These are phyloP conservation scores for Chalara sp. DNA, from an alignment of 2,329 filamentous ascomycete species.

Conservation along the genomic window DNA sequence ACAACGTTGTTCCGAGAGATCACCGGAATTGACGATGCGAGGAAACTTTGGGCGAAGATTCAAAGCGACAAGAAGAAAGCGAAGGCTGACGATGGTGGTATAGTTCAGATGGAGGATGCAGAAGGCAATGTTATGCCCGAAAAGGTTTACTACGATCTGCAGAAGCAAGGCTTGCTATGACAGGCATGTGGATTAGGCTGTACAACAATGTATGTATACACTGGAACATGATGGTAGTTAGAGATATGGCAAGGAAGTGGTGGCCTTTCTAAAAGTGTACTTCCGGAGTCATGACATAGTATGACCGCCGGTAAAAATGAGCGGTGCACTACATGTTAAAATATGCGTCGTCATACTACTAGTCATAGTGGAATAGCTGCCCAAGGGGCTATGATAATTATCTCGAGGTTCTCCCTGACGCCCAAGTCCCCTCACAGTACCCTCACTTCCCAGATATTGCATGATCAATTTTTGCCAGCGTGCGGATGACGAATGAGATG, in stretches of 20 bases:
- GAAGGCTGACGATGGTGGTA: constrained; percentile 68
- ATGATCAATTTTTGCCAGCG: too few species aligned
- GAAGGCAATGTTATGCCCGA: constrained; percentile 99
- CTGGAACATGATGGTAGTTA: not conserved
- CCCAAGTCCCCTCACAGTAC: too few species aligned
- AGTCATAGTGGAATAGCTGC: too few species aligned
- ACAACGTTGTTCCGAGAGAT: constrained; percentile 91
- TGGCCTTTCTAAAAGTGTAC: too few species aligned
- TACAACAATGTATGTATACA: constrained; percentile 8
- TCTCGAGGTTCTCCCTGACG: too few species aligned
- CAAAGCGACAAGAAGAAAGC: constrained; percentile 76
- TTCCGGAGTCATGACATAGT: too few species aligned
- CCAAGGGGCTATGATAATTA: too few species aligned
- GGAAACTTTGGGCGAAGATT: constrained; percentile 88
- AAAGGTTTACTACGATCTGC: constrained; percentile 93
- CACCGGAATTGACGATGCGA: constrained; percentile 81
- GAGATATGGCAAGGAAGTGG: not conserved
- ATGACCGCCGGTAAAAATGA: not conserved
- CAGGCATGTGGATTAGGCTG: not conserved
- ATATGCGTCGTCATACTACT: not conserved
- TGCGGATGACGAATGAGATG: too few species aligned
- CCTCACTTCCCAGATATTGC: too few species aligned
- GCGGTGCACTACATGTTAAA: not conserved
- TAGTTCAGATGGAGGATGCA: constrained; percentile 97
- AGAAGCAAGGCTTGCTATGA: constrained; percentile 79